phyloP scores from a whole-genome alignment of 768 basidiomycete species.

The Rhizopogon roseolus region DNA sequence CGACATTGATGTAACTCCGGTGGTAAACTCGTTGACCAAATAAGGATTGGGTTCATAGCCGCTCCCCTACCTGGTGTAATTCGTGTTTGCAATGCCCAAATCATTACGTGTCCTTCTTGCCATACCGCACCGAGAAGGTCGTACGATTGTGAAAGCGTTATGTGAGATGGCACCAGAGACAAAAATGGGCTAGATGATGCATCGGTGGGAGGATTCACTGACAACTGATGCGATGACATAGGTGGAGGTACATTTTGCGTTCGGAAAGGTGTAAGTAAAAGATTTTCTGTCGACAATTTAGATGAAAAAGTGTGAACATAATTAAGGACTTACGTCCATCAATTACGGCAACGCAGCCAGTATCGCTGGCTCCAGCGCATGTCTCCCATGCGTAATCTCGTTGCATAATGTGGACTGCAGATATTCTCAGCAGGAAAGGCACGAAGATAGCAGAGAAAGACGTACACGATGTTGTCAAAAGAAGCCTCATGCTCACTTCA shows the following conservation, averaged over 20 bases:
- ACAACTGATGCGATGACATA: constrained; percentile 67
- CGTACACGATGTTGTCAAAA: constrained; percentile 66
- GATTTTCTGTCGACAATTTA: constrained; percentile 41
- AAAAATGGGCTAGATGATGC: not conserved
- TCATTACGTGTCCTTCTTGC: constrained; percentile 60
- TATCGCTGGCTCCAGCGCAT: constrained; percentile 67
- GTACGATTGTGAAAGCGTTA: constrained; percentile 49
- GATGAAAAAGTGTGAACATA: not conserved
- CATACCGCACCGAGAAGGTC: constrained; percentile 67
- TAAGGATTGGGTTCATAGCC: constrained; percentile 48
- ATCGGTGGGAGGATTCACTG: constrained; percentile 15
- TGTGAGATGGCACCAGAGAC: constrained; percentile 47
- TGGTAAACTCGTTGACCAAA: constrained; percentile 27
- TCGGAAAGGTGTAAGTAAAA: constrained; percentile 90
- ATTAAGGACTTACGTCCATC: constrained; percentile 69
- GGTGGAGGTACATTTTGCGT: constrained; percentile 98
- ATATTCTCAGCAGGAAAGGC: not conserved
- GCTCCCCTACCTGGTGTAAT: constrained; percentile 53
- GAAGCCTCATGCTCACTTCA: constrained; percentile 62
- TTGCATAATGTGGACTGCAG: constrained; percentile 48
- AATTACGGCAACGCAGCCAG: constrained; percentile 82
- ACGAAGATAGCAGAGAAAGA: constrained; percentile 2
- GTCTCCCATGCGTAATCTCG: constrained; percentile 79
- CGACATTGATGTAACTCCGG: constrained; percentile 17
- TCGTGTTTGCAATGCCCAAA: constrained; percentile 69